Base-by-base conservation (phyloP, 371 early-diverging fungal genomes). In the Apophysomyces ossiformis region DNA sequence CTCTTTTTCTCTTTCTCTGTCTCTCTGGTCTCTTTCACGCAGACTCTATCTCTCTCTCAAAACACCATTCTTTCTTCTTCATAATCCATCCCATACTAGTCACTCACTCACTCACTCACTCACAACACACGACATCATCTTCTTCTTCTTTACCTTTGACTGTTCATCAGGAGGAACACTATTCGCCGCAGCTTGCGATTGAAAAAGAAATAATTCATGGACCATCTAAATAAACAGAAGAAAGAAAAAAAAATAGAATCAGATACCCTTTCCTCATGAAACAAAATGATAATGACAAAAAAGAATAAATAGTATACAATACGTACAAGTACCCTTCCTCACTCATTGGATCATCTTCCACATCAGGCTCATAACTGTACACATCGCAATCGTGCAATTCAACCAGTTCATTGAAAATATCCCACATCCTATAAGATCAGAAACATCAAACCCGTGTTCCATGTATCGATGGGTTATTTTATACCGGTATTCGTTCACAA, bases 141-240 rank as follows among this genome's bases (percentile, higher is more conserved):
- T 26, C 32, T 2, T 26, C 32, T 26, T 26, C 32, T 26, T 26
- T 87, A 92, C 91, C 93, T 93, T 65, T 93, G 87, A 43, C 93
- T 90, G 44, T 91, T 86, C 41, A 87, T 88, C 3, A 93, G 90
- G 72, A 96, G 92, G 70, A 93, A 95, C 11, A 95, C 80, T 54
- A 96, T 89, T 61, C 95, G 81, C 75, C 93, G 94, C 65, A 92
- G 77, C 64, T 90, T 87, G 62, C 90, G 86, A 79, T 96, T 95
- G 70, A 88, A 90, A 80, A 96, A 95, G 68, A 96, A 95, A 81
- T 92, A 93, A 84, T 95, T 93, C 76, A 94, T 89, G 39, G 92
- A 91, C 96, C 94, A 93, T 35, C 92, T 92, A 63, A 63, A 18
- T 36, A 43, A 46, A 15, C 36, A 67, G 8, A 13, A 41, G 41